Conservation (phyloP, 2,329 filamentous ascomycete species). For the Ambrosiella beaveri region DNA sequence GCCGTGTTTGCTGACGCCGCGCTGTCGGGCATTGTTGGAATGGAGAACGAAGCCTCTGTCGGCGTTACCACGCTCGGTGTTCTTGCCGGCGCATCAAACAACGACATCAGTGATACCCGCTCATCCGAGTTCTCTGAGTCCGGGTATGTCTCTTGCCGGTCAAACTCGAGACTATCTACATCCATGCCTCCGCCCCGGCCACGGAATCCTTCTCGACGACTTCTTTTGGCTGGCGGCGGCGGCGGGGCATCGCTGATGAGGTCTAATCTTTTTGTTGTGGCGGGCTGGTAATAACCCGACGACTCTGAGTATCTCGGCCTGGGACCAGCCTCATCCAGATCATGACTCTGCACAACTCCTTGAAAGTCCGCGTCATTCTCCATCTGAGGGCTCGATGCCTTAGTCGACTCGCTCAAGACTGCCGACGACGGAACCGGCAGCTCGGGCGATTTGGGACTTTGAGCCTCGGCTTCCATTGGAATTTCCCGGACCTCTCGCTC, state of each 20-base stretch:
- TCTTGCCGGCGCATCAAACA: constrained; percentile 39
- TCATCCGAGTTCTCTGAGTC: neutral
- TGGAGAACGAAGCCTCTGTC: neutral
- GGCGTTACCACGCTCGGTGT: neutral
- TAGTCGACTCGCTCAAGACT: neutral
- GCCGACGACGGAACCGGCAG: neutral
- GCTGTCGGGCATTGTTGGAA: constrained; percentile 10
- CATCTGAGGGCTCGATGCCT: neutral
- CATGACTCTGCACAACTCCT: neutral
- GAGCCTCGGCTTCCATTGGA: neutral
- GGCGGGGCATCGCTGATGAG: neutral
- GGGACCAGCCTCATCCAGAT: neutral
- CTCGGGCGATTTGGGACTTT: neutral
- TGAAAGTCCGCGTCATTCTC: neutral
- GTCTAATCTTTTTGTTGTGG: neutral
- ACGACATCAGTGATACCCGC: constrained; percentile 17
- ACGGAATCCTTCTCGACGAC: constrained; percentile 24
- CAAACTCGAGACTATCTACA: constrained; percentile 15
- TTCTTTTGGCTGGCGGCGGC: neutral
- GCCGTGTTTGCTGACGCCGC: constrained; percentile 10
- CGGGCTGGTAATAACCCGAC: neutral
- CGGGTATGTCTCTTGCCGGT: constrained; percentile 16
- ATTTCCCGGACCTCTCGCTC: neutral
- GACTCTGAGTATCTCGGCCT: neutral
- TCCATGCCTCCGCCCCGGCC: constrained; percentile 15